Conservation (phyloP, 208 protist species). For the Trypanosomatidae sp. region DNA sequence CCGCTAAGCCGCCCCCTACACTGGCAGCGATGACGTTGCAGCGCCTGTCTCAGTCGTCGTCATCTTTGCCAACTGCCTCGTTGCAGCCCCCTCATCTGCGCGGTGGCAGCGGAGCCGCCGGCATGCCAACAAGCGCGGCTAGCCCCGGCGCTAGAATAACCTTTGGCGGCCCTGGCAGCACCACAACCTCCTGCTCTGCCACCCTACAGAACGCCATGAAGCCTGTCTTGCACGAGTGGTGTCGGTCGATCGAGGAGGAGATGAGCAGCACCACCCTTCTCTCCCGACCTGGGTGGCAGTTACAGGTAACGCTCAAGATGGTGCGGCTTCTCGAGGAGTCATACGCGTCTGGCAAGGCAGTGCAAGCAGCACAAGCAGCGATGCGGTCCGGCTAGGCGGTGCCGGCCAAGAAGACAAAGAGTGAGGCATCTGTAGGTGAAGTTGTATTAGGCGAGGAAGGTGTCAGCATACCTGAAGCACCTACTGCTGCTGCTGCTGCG, state of each 20-base stretch:
- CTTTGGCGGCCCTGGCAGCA: not conserved
- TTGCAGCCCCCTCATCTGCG: not conserved
- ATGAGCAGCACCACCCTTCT: conserved; percentile 3
- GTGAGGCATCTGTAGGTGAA: not conserved
- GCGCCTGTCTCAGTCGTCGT: not conserved
- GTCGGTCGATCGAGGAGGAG: conserved; percentile 9
- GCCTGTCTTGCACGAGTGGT: conserved; percentile 27
- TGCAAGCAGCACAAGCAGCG: conserved; percentile 11
- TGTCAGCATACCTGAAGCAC: not conserved
- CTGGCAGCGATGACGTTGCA: not conserved
- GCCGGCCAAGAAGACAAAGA: not conserved
- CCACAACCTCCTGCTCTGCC: conserved; percentile 9
- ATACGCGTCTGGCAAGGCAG: conserved; percentile 14
- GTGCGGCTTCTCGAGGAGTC: conserved; percentile 26
- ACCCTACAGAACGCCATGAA: conserved; percentile 21
- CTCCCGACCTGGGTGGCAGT: conserved; percentile 3
- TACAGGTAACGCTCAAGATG: conserved; percentile 13
- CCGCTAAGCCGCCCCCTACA: not conserved
- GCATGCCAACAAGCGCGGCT: not conserved
- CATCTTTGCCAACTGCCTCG: not conserved
- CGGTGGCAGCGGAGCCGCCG: not conserved
- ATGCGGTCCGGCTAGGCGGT: not conserved
- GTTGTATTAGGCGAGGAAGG: not conserved
- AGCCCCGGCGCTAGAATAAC: not conserved
- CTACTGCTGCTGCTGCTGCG: not conserved